These are phyloP conservation scores for Lactarius vividus DNA, from an alignment of 768 basidiomycete genomes.

Conservation along the genomic window DNA sequence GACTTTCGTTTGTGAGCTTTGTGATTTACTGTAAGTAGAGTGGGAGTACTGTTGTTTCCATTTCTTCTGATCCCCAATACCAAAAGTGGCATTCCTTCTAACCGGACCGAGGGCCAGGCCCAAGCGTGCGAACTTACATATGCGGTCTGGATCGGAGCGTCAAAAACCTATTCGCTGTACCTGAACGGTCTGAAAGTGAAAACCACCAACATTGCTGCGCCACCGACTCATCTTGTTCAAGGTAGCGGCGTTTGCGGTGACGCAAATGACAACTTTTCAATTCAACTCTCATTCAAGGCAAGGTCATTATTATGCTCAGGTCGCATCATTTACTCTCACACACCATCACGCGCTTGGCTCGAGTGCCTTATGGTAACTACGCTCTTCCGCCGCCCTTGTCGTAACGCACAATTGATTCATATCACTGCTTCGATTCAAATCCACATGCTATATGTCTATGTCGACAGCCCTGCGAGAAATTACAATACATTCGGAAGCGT, in stretches of 20 bases:
- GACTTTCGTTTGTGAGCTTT: neutral
- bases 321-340: neutral
- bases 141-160: neutral
- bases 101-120: neutral
- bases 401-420: neutral
- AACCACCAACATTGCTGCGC: neutral
- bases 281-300: neutral
- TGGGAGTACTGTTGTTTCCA: too few relatives aligned
- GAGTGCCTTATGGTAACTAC: neutral
- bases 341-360: neutral
- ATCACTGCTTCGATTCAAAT: constrained; percentile 1
- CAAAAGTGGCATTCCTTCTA: too few relatives aligned
- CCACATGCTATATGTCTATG: neutral
- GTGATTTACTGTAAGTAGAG: neutral
- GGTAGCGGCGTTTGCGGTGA: neutral
- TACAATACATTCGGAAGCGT: neutral
- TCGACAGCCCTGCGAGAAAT: constrained; percentile 8
- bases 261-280: neutral
- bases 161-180: neutral
- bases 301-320: neutral
- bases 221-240: neutral
- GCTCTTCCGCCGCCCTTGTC: constrained; percentile 8
- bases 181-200: neutral
- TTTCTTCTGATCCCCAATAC: neutral
- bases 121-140: neutral